phyloP scores from a whole-genome alignment of 257 asterid species.

The Solanum gandarillasii region DNA sequence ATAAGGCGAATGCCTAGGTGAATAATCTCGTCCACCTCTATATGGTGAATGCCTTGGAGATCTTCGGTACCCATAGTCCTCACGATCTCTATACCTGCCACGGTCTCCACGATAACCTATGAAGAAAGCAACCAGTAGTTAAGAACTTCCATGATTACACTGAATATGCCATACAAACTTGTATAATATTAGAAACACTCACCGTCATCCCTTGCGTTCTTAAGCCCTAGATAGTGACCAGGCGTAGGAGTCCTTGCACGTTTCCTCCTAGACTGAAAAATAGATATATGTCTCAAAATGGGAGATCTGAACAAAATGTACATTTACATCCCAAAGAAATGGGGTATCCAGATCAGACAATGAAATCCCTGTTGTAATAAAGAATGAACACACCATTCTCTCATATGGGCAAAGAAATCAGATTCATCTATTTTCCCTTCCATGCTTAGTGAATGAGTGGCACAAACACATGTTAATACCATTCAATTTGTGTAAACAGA shows the following conservation, averaged over 20 bases:
- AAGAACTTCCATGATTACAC: not conserved
- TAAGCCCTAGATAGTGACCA: slow-evolving; percentile 95
- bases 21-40: slow-evolving; percentile 13
- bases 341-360: not conserved
- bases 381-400: not conserved
- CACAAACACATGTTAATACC: not conserved
- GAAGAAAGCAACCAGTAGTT: slow-evolving; percentile 7
- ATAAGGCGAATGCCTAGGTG: slow-evolving; percentile 26
- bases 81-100: slow-evolving; percentile 69
- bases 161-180: not conserved
- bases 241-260: slow-evolving; percentile 76
- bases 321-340: not conserved
- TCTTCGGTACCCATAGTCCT: slow-evolving; percentile 73
- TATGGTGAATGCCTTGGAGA: slow-evolving; percentile 55
- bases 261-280: slow-evolving; percentile 36
- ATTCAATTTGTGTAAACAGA: not conserved
- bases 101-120: slow-evolving; percentile 54
- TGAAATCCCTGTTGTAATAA: not conserved
- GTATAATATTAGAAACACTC: slow-evolving; percentile 12
- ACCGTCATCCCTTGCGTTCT: slow-evolving; percentile 77
- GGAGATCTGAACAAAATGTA: not conserved
- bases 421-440: not conserved
- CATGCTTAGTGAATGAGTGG: not conserved
- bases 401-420: not conserved
- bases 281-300: not conserved